A percentile compares a stretch with the other conserved stretches of the same genome.
Evolutionary conservation across 2,329 filamentous ascomycete genomes (phyloP).

Genomic region (Paracorniculantispora psalliotae): DNA sequence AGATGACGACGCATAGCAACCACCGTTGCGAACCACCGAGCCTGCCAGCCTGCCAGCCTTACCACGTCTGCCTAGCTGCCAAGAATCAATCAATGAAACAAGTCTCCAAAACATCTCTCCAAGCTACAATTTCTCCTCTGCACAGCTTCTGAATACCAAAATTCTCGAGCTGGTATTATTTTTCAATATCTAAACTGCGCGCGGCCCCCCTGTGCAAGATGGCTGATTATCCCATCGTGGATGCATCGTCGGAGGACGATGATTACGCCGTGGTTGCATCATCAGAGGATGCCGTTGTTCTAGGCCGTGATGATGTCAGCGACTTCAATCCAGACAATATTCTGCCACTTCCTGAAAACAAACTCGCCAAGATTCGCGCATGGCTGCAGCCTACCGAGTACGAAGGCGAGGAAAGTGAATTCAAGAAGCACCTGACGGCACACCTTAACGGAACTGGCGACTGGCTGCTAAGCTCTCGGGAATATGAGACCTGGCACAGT

Average conservation of each 20-base stretch:
- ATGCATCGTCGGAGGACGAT: slow-evolving; percentile 16
- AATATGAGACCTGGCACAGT: slow-evolving; percentile 17
- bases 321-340: slow-evolving; percentile 30
- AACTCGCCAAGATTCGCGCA: slow-evolving; percentile 17
- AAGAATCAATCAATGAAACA: no score
- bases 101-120: no score
- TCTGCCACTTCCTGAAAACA: slow-evolving; percentile 23
- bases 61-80: neutral
- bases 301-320: slow-evolving; percentile 25
- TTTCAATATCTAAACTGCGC: no score
- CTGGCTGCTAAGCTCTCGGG: slow-evolving; percentile 15
- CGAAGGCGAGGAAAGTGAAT: slow-evolving; percentile 23
- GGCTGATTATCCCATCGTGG: neutral
- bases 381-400: slow-evolving; percentile 29
- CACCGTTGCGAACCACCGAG: neutral
- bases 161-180: no score
- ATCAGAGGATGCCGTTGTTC: slow-evolving; percentile 18
- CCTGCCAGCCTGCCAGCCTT: no score
- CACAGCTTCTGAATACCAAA: no score
- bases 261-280: neutral
- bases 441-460: slow-evolving; percentile 18
- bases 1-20: no score
- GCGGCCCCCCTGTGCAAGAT: no score
- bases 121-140: no score
- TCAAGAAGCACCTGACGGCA: slow-evolving; percentile 21